Percentiles rank a stretch among this genome's conserved stretches.
These are phyloP conservation scores for Gossypium rotundifolium DNA, from an alignment of 345 rosid species.

Conservation along the genomic window DNA sequence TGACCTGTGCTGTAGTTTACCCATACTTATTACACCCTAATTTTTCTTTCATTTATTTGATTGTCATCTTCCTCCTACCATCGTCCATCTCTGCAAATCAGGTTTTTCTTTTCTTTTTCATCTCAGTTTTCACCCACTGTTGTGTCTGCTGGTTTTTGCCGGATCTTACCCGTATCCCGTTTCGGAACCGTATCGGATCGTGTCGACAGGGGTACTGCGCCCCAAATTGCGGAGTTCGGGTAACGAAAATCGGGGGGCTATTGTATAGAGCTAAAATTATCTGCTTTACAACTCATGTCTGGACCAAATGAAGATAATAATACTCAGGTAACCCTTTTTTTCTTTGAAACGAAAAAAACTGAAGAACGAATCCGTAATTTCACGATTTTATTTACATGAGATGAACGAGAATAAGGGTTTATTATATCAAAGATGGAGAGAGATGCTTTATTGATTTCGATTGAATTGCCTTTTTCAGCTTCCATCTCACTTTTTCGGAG, in stretches of 20 bases:
- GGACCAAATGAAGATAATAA: conserved; percentile 42
- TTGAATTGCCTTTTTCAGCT: conserved; percentile 35
- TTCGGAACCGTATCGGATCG: too few species aligned
- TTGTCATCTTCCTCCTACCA: too few species aligned
- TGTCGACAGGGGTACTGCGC: too few species aligned
- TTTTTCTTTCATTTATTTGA: too few species aligned
- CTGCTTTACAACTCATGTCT: conserved; percentile 38
- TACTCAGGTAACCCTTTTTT: conserved; percentile 40
- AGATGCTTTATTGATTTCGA: neutral
- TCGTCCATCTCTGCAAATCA: too few species aligned
- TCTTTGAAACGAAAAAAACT: neutral
- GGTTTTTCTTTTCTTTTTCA: too few species aligned
- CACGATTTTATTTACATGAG: neutral
- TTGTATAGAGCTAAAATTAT: neutral
- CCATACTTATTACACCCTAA: too few species aligned
- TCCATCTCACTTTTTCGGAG: conserved; percentile 56
- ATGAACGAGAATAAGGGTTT: neutral
- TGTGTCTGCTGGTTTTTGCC: too few species aligned
- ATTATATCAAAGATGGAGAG: neutral
- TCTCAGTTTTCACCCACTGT: too few species aligned
- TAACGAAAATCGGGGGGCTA: neutral
- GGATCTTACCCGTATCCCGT: too few species aligned
- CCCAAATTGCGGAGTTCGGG: too few species aligned
- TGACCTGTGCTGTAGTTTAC: too few species aligned
- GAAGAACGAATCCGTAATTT: neutral